A percentile compares a stretch with the other conserved stretches of the same genome.
These are phyloP conservation scores for Colletotrichum theobromicola DNA, from an alignment of 2,329 filamentous ascomycete genomes.

Conservation along the genomic window DNA sequence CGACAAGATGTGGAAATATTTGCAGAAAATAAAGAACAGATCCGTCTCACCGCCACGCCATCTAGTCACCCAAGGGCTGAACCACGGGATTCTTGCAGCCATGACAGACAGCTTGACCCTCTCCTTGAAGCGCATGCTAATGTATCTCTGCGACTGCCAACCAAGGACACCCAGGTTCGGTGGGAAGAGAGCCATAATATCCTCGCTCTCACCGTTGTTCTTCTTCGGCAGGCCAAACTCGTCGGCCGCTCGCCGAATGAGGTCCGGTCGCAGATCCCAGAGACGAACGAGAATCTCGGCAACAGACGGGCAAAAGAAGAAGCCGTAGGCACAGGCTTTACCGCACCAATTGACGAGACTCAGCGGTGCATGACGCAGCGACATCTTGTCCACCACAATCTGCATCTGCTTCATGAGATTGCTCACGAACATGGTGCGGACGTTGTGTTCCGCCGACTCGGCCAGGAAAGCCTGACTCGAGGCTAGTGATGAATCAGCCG, in stretches of 20 bases:
- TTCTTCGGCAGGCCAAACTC: conserved; percentile 70
- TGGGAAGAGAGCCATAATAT: conserved; percentile 74
- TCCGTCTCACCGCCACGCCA: conserved; percentile 91
- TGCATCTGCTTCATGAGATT: conserved; percentile 85
- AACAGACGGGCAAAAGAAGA: conserved; percentile 89
- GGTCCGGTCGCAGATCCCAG: conserved; percentile 74
- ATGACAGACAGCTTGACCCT: conserved; percentile 69
- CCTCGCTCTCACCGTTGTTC: conserved; percentile 62
- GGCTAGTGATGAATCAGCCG: conserved; percentile 66
- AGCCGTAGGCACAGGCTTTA: conserved; percentile 90
- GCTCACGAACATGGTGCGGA: conserved; percentile 83
- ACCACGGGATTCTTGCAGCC: conserved; percentile 79
- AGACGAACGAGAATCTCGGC: conserved; percentile 83
- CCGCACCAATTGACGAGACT: conserved; percentile 85
- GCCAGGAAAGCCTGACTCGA: conserved; percentile 66
- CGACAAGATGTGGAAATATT: conserved; percentile 82
- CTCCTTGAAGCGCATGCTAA: conserved; percentile 66
- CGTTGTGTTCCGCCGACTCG: conserved; percentile 83
- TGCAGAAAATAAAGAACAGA: conserved; percentile 89
- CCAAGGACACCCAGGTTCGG: conserved; percentile 62
- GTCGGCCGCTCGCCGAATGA: conserved; percentile 73
- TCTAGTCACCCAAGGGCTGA: conserved; percentile 81
- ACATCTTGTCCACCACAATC: conserved; percentile 90
- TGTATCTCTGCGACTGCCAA: conserved; percentile 57
- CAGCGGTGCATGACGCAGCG: conserved; percentile 68